Percentiles rank a stretch among this genome's conserved stretches.
Conservation (phyloP, 2,329 filamentous ascomycete genomes). For the Coniochaeta sp. region DNA sequence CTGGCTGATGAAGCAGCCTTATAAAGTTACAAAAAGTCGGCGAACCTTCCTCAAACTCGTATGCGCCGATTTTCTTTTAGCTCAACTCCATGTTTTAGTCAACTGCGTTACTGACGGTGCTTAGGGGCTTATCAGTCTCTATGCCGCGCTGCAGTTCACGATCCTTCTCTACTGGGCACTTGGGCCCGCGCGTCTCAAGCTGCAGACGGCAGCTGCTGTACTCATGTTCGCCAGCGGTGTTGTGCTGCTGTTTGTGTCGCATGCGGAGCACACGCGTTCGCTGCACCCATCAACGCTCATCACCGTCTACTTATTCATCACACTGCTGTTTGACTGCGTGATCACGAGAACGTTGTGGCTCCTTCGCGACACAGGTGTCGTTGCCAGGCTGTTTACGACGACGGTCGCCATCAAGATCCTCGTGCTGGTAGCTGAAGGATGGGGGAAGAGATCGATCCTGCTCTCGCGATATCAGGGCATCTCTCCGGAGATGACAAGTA, state of each 20-base stretch:
- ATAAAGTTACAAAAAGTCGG: not conserved
- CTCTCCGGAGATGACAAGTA: slow-evolving; percentile 14
- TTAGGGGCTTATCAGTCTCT: not conserved
- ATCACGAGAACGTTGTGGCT: slow-evolving; percentile 4
- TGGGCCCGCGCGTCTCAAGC: not conserved
- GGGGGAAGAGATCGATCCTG: slow-evolving; percentile 17
- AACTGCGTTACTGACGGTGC: too few species aligned
- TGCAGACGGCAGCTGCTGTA: slow-evolving; percentile 3
- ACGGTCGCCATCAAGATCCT: slow-evolving; percentile 14
- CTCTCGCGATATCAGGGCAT: slow-evolving; percentile 12
- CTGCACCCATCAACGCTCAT: slow-evolving; percentile 4
- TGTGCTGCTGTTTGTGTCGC: slow-evolving; percentile 5
- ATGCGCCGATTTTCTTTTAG: too few species aligned
- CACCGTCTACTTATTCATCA: slow-evolving; percentile 9
- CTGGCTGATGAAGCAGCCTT: not conserved
- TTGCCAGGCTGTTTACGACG: slow-evolving; percentile 15
- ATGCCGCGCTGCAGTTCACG: not conserved
- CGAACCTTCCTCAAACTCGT: not conserved
- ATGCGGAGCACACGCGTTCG: slow-evolving; percentile 5
- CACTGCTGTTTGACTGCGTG: not conserved
- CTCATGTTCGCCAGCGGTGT: slow-evolving; percentile 3
- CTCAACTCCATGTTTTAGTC: too few species aligned
- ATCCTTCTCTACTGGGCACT: not conserved
- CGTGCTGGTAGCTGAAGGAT: slow-evolving; percentile 13
- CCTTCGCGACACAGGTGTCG: slow-evolving; percentile 4